Base-by-base conservation (phyloP, 352 stramenopile genomes). In the Poterioochromonas sp. region DNA sequence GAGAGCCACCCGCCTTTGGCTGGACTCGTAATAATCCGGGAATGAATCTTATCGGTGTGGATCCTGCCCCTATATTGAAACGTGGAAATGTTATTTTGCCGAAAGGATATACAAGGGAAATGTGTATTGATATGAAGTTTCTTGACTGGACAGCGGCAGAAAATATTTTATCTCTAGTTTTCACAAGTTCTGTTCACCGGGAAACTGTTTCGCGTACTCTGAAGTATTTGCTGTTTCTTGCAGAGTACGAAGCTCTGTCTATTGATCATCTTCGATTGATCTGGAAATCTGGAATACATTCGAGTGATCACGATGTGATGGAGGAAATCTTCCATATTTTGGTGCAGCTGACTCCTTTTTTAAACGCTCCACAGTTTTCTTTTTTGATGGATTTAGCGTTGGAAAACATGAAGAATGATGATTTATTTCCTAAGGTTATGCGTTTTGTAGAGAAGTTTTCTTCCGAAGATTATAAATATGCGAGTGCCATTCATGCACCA, bases 1-100 rank as follows among this genome's bases (percentile, higher is more conserved):
- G 86, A 26, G 80, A 97, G 41, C 95, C 95, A 1, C 92, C 92
- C 8, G 85, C 83, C 35, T 82, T 84, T 39, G 92, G 95, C 70
- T 98, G 94, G 94, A 83, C 94, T 47, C 34, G 26, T 1, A 89
- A 83, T 15, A 35, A 54, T 53, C 3, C 71, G 41, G 71, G 71
- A 3, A 54, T 49, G 15, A 34, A 65, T 68, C 49, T 49, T 3
- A 54, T 73, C 22, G 81, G 81, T 18, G 5, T 74, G 8, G 76
- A 79, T 39, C 81, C 81, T 8, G 49, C 79, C 22, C 81, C 81
- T 20, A 82, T 74, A 11, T 73, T 84, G 29, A 79, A 79, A 22
- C 41, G 79, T 37, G 54, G 73, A 26, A 34, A 80, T 32, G 34
- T 40, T 32, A 34, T 76, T 11, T 32, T 62, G 8, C 12, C 26